These are phyloP conservation scores for Iris pallida DNA, from an alignment of 116 monocot species.

Conservation along the genomic window DNA sequence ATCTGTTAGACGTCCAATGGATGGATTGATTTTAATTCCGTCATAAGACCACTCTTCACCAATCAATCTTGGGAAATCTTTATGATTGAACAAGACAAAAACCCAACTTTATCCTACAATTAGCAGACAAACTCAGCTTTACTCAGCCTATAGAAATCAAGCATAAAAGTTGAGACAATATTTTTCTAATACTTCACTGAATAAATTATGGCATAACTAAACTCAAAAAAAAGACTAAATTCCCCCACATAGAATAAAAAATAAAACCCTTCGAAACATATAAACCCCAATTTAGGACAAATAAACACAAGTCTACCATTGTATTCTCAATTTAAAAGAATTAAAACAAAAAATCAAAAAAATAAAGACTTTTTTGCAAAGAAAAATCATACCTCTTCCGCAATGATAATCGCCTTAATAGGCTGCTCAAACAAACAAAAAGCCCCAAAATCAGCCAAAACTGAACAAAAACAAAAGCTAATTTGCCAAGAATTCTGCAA, in stretches of 20 bases:
- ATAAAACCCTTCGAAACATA: neutral
- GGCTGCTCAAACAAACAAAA: conserved; percentile 47
- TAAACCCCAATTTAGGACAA: neutral
- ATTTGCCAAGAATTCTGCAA: neutral
- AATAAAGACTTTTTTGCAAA: neutral
- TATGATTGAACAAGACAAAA: too few species aligned
- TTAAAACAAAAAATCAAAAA: neutral
- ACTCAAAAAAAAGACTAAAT: neutral
- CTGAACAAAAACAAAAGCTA: neutral
- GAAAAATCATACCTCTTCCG: conserved; percentile 58
- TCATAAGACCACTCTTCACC: too few species aligned
- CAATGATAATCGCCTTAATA: conserved; percentile 93
- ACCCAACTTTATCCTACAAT: too few species aligned
- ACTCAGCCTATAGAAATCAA: too few species aligned
- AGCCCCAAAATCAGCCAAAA: conserved; percentile 5
- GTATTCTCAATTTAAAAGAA: neutral
- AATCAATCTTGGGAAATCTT: too few species aligned
- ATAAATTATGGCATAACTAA: neutral
- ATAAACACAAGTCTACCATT: neutral
- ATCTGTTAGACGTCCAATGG: too few species aligned
- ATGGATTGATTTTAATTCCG: too few species aligned
- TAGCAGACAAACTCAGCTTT: too few species aligned
- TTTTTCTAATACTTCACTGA: too few species aligned
- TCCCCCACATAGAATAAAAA: neutral
- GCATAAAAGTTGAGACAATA: too few species aligned